These are phyloP conservation scores for Phialocephala subalpina DNA, from an alignment of 2,329 filamentous ascomycete genomes.

Conservation along the genomic window DNA sequence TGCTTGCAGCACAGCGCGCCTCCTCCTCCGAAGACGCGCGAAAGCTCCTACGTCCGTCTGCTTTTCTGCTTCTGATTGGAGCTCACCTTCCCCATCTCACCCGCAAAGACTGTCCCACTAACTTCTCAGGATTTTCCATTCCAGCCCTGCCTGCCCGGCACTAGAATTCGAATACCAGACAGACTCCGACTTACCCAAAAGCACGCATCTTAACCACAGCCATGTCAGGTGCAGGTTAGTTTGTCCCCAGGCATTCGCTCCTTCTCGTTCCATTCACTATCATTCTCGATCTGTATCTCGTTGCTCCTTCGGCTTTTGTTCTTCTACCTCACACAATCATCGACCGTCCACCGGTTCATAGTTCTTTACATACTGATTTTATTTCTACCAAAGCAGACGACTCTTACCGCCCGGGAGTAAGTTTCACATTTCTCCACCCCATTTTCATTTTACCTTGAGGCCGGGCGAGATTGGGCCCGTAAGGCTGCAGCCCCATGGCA, in stretches of 20 bases:
- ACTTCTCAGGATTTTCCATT: slow-evolving; percentile 28
- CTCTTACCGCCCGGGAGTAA: slow-evolving; percentile 35
- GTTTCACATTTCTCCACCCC: slow-evolving; percentile 17
- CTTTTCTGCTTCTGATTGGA: slow-evolving; percentile 11
- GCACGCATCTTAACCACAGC: slow-evolving; percentile 23
- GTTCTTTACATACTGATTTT: slow-evolving; percentile 27
- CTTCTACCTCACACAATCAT: slow-evolving; percentile 3
- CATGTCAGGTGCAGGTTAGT: slow-evolving; percentile 37
- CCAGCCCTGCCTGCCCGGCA: slow-evolving; percentile 14
- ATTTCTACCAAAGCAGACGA: slow-evolving; percentile 28
- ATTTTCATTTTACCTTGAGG: slow-evolving; percentile 10
- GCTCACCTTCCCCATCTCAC: slow-evolving; percentile 15
- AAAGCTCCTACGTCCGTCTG: neutral
- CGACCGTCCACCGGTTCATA: neutral
- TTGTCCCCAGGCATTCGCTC: slow-evolving; percentile 23
- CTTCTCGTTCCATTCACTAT: slow-evolving; percentile 21
- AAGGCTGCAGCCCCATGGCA: slow-evolving; percentile 29
- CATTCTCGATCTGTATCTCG: slow-evolving; percentile 2
- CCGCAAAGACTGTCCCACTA: slow-evolving; percentile 30
- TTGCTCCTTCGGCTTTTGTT: slow-evolving; percentile 7
- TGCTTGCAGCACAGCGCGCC: neutral
- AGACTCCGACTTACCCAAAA: slow-evolving; percentile 21
- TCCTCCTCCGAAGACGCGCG: neutral
- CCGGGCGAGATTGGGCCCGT: slow-evolving; percentile 15
- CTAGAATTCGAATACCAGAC: slow-evolving; percentile 15